A percentile compares a stretch with the other conserved stretches of the same genome.
Evolutionary conservation across 805 yeast species (phyloP).

Genomic region (Scheffersomyces spartinae): DNA sequence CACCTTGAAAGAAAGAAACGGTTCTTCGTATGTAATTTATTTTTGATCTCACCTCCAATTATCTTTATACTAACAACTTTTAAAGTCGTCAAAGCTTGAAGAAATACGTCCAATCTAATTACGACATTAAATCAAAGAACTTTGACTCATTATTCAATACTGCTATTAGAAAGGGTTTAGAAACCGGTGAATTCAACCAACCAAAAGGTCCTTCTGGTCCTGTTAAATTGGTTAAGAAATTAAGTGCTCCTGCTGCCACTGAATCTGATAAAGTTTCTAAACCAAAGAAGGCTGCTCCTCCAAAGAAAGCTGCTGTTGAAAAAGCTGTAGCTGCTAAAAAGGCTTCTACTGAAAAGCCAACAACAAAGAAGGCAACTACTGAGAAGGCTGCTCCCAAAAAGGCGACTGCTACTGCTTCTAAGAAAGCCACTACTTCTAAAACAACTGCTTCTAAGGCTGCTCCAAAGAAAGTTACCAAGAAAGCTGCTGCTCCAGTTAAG

Average conservation of each 20-base stretch:
- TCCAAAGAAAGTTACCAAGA: constrained; percentile 14
- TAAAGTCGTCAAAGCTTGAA: constrained; percentile 84
- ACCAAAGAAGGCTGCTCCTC: constrained; percentile 18
- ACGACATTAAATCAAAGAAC: constrained; percentile 44
- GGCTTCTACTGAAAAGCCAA: constrained; percentile 11
- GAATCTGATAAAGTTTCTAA: constrained; percentile 2
- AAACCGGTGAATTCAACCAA: constrained; percentile 62
- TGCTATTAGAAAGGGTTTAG: constrained; percentile 75
- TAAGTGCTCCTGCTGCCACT: constrained; percentile 2
- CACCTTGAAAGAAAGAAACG: constrained; percentile 68
- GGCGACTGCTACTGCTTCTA: constrained; percentile 4
- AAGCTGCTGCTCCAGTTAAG: constrained; percentile 7
- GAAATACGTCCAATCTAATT: constrained; percentile 62
- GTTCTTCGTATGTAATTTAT: constrained; percentile 44
- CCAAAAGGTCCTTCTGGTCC: constrained; percentile 91
- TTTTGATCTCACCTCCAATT: background rate
- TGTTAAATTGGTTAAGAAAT: constrained; percentile 49
- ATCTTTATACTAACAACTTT: constrained; percentile 7
- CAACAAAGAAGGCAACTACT: constrained; percentile 9
- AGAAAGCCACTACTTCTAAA: constrained; percentile 4
- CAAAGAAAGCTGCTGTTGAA: constrained; percentile 16
- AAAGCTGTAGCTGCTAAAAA: constrained; percentile 15
- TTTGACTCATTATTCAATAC: constrained; percentile 69
- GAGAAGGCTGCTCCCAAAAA: constrained; percentile 18
- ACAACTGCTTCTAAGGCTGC: constrained; percentile 14